Evolutionary conservation across 805 yeast genomes (phyloP).

Genomic region (Trichomonascus vanleenenianus): DNA sequence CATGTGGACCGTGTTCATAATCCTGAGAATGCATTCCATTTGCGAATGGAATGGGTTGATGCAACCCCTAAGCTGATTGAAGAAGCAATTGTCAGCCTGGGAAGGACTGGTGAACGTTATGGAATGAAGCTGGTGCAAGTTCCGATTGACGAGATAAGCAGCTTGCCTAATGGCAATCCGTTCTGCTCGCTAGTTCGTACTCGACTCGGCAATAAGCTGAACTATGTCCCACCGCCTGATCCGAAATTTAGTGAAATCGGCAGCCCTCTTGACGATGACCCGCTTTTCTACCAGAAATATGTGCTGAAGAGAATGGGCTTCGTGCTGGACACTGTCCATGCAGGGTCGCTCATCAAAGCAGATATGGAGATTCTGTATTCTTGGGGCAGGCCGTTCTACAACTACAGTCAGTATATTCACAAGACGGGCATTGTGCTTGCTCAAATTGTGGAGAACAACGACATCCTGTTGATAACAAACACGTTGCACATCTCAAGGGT

Average conservation of each 20-base stretch:
- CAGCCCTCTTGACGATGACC: conserved; percentile 29
- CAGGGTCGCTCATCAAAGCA: conserved; percentile 41
- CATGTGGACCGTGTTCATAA: conserved; percentile 91
- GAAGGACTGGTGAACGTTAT: conserved; percentile 75
- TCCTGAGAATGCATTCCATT: conserved; percentile 90
- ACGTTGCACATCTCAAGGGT: conserved; percentile 73
- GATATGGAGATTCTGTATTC: conserved; percentile 68
- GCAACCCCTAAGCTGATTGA: conserved; percentile 82
- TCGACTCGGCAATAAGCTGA: conserved; percentile 50
- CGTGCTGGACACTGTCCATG: conserved; percentile 72
- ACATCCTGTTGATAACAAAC: conserved; percentile 77
- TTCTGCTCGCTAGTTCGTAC: conserved; percentile 79
- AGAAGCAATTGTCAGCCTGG: conserved; percentile 68
- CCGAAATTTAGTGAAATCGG: conserved; percentile 20
- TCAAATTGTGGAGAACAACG: conserved; percentile 73
- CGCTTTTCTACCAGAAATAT: conserved; percentile 65
- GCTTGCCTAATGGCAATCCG: conserved; percentile 70
- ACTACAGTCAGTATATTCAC: conserved; percentile 85
- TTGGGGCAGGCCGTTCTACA: conserved; percentile 84
- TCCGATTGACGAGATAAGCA: conserved; percentile 82
- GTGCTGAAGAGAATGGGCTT: conserved; percentile 66
- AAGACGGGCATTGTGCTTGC: conserved; percentile 83
- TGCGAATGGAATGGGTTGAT: conserved; percentile 86
- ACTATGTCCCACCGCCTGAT: conserved; percentile 43
- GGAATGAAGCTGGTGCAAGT: conserved; percentile 79